Evolutionary conservation across 129 eudicot species (phyloP).

Genomic region (Saussurea involucrata): DNA sequence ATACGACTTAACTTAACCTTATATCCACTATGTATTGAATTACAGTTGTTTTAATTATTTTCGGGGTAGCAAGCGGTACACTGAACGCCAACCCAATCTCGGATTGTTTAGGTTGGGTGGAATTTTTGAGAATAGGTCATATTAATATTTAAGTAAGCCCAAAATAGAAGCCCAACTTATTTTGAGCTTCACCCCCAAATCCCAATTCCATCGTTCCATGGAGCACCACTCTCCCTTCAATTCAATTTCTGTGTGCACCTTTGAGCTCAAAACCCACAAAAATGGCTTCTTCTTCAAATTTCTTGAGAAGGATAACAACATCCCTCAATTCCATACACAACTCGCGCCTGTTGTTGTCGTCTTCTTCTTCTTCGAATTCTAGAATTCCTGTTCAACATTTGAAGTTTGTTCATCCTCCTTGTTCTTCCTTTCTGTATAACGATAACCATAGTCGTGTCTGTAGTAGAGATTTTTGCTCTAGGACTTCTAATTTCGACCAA

Average conservation of each 20-base stretch:
- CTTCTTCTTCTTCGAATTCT: conserved; percentile 11
- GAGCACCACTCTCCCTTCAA: neutral
- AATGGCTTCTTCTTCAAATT: conserved; percentile 32
- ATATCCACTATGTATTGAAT: too few species aligned
- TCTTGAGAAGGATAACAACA: conserved; percentile 29
- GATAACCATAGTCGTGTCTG: neutral
- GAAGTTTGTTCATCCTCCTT: neutral
- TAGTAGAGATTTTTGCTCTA: conserved; percentile 39
- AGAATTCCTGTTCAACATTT: conserved; percentile 20
- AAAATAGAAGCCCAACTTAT: neutral
- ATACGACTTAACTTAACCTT: too few species aligned
- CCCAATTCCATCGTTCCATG: neutral
- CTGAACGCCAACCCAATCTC: too few species aligned
- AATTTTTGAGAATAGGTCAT: too few species aligned
- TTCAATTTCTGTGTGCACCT: neutral
- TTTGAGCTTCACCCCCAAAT: neutral
- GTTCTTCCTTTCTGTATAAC: neutral
- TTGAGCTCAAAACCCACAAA: neutral
- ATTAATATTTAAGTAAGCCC: neutral
- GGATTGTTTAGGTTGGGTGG: too few species aligned
- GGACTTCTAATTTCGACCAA: conserved; percentile 25
- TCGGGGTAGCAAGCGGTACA: too few species aligned
- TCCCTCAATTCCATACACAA: conserved; percentile 15
- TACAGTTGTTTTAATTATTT: too few species aligned
- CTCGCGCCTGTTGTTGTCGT: conserved; percentile 13